Evolutionary conservation across 2,329 filamentous ascomycete species (phyloP), one percentile per base, ranked within the genome.

Genomic region (Fusarium pininemorale): DNA sequence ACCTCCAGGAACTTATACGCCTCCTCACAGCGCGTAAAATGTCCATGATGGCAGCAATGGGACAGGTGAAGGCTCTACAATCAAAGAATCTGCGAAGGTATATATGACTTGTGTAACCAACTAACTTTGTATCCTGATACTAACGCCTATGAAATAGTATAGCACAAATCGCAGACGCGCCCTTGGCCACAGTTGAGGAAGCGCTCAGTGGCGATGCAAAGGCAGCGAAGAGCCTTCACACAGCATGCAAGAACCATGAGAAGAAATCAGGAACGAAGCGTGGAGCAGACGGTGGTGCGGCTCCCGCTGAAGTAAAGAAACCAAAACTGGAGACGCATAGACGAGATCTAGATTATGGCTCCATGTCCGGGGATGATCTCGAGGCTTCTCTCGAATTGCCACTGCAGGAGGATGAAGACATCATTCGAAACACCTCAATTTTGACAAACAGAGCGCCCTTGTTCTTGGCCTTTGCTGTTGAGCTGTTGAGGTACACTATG

Each of bases 381-480:
- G 93, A 95, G 79, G 84, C 83, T 12, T 90, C 90, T 0, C 84
- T 94, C 11, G 84, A 83, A 13, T 82, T 95, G 3, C 91, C 92
- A 1, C 81, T 90, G 5, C 84, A 84, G 13, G 83, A 83, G 35
- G 86, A 91, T 53, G 91, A 93, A 75, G 86, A 89, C 3, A 82
- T 86, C 13, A 89, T 97, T 9, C 84, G 85, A 20, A 81, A 83
- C 5, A 89, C 89, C 2, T 84, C 85, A 0, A 75, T 97, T 4
- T 84, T 91, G 70, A 96, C 94, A 1, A 97, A 97, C 78, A 87
- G 95, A 44, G 94, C 95, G 5, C 94, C 95, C 3, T 84, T 97
- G 4, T 90, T 97, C 4, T 86, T 97, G 10, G 94, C 94, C 1
- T 97, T 97, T 81, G 91, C 92, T 2, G 89, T 94, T 20, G 89